Conservation (phyloP, 2,329 filamentous ascomycete species). For the Epichloe brachyelytri region DNA sequence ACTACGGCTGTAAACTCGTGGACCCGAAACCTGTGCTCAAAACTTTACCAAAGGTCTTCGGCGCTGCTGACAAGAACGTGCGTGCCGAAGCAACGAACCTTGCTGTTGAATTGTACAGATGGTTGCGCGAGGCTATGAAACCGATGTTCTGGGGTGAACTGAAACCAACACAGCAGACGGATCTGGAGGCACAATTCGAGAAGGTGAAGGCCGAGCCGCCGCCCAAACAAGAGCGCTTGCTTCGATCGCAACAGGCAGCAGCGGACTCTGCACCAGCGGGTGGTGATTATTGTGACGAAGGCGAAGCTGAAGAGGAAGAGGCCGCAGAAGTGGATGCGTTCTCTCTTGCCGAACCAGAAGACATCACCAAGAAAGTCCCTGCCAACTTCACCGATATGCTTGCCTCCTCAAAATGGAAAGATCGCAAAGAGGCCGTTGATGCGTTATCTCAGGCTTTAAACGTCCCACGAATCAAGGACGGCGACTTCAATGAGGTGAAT, state of each 20-base stretch:
- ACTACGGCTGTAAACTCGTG: constrained; percentile 85
- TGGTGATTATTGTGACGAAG: constrained; percentile 45
- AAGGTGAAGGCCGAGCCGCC: constrained; percentile 76
- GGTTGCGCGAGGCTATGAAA: constrained; percentile 96
- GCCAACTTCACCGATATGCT: constrained; percentile 72
- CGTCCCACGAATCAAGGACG: constrained; percentile 84
- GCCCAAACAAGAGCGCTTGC: constrained; percentile 80
- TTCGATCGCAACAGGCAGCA: constrained; percentile 80
- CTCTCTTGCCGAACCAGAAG: constrained; percentile 74
- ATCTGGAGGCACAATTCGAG: constrained; percentile 88
- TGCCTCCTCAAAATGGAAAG: constrained; percentile 93
- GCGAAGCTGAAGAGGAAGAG: constrained; percentile 35
- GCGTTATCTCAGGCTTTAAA: constrained; percentile 65
- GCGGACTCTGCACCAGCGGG: constrained; percentile 55
- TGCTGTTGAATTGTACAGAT: constrained; percentile 88
- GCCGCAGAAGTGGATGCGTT: constrained; percentile 63
- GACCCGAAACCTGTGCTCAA: constrained; percentile 91
- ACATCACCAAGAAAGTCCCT: constrained; percentile 71
- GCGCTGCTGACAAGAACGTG: constrained; percentile 96
- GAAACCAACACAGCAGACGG: constrained; percentile 88
- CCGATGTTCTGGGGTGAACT: constrained; percentile 93
- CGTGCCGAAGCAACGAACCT: constrained; percentile 85
- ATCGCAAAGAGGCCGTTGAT: constrained; percentile 88
- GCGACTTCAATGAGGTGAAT: constrained; percentile 72
- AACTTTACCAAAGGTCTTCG: constrained; percentile 76